A percentile compares a stretch with the other conserved stretches of the same genome.
Conservation (phyloP, 1,284 basidiomycete species). For the Clitocybe nebularis region DNA sequence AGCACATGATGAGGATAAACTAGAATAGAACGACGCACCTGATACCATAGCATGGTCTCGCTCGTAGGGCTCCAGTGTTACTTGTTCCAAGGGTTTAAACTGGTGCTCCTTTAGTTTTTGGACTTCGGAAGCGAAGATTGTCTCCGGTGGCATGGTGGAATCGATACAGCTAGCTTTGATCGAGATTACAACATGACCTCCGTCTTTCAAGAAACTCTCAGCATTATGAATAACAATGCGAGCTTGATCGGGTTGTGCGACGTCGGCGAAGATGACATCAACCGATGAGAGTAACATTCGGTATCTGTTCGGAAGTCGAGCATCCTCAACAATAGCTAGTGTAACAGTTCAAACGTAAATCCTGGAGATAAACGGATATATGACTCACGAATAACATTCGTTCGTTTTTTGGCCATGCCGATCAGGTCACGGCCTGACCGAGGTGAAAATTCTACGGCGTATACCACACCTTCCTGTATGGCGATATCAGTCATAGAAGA, state of each 20-base stretch:
- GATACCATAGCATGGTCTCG: conserved; percentile 84
- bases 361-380: not conserved
- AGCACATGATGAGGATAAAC: no score
- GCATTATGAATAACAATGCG: conserved; percentile 94
- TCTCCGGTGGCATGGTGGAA: conserved; percentile 87
- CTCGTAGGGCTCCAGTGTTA: conserved; percentile 85
- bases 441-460: conserved; percentile 97
- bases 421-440: conserved; percentile 97
- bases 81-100: conserved; percentile 93
- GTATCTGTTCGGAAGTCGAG: conserved; percentile 92
- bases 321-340: conserved; percentile 94
- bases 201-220: conserved; percentile 94
- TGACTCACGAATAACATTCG: conserved; percentile 93
- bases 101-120: conserved; percentile 77
- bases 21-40: conserved; percentile 31
- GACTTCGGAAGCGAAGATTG: conserved; percentile 89
- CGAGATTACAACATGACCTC: conserved; percentile 91
- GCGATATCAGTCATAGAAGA: conserved; percentile 6
- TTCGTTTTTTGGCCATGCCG: conserved; percentile 99
- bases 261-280: conserved; percentile 96
- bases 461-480: conserved; percentile 86
- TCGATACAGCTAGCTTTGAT: conserved; percentile 99
- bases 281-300: conserved; percentile 92
- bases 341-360: conserved; percentile 6
- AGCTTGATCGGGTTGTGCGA: conserved; percentile 98